Evolutionary conservation across 192 early-diverging fungal genomes (phyloP).

Genomic region (Coemansia sp.): DNA sequence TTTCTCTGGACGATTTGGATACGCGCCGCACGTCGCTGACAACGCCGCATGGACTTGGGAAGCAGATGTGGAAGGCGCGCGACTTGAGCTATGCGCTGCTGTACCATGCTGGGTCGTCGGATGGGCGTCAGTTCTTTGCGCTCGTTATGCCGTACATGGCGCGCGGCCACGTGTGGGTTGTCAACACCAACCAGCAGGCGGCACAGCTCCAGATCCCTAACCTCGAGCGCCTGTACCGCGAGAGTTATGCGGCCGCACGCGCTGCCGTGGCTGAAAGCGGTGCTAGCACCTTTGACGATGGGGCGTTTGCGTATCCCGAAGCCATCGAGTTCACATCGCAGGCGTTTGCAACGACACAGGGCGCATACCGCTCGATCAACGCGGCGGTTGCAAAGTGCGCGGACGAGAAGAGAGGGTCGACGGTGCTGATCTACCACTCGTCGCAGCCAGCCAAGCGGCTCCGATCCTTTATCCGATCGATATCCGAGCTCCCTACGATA

Average conservation of each 20-base stretch:
- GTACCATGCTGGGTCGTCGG: slow-evolving; percentile 62
- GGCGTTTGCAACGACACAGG: slow-evolving; percentile 23
- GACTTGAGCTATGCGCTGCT: slow-evolving; percentile 72
- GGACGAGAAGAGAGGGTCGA: slow-evolving; percentile 62
- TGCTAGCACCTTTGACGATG: slow-evolving; percentile 17
- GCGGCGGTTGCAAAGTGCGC: slow-evolving; percentile 62
- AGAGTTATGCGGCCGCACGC: slow-evolving; percentile 42
- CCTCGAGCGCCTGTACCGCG: slow-evolving; percentile 64
- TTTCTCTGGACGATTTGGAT: slow-evolving; percentile 38
- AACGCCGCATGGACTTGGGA: slow-evolving; percentile 13
- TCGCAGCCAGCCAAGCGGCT: slow-evolving; percentile 56
- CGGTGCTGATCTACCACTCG: slow-evolving; percentile 75
- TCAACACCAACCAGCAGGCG: slow-evolving; percentile 59
- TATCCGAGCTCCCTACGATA: slow-evolving; percentile 73
- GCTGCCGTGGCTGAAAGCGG: not conserved
- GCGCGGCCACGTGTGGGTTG: slow-evolving; percentile 69
- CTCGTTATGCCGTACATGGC: slow-evolving; percentile 65
- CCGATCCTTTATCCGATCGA: slow-evolving; percentile 49
- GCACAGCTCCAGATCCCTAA: slow-evolving; percentile 72
- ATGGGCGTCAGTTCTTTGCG: slow-evolving; percentile 60
- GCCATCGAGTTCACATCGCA: slow-evolving; percentile 31
- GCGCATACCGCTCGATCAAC: slow-evolving; percentile 57
- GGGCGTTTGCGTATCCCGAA: slow-evolving; percentile 48
- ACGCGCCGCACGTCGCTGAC: slow-evolving; percentile 24
- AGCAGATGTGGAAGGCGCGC: slow-evolving; percentile 22